phyloP scores from a whole-genome alignment of 331 rosid species.

The Stylosanthes scabra region DNA sequence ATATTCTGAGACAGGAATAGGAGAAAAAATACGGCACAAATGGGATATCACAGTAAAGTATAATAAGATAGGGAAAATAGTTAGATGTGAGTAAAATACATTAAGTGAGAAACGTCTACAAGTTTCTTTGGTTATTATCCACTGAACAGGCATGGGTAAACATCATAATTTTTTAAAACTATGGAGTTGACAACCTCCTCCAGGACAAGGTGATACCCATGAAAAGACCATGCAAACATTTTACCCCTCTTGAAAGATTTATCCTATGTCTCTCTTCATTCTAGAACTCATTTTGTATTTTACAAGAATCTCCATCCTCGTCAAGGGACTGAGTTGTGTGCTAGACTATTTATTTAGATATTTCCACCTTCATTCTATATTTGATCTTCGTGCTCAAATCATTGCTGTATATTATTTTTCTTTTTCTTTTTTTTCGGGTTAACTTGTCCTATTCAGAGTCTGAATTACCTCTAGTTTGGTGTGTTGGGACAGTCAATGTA shows the following conservation, averaged over 20 bases:
- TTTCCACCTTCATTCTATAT: conserved; percentile 12
- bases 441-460: conserved; percentile 21
- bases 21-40: conserved; percentile 1
- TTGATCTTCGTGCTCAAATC: conserved; percentile 7
- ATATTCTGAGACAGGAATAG: conserved; percentile 31
- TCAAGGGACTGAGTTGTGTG: background rate
- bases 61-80: conserved; percentile 10
- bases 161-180: conserved; percentile 1
- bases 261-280: background rate
- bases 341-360: conserved; percentile 1
- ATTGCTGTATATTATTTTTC: conserved; percentile 13
- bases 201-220: background rate
- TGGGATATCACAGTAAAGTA: conserved; percentile 14
- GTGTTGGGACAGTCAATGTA: conserved; percentile 7
- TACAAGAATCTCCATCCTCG: background rate
- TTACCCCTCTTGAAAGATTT: conserved; percentile 2
- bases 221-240: conserved; percentile 1
- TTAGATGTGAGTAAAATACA: background rate
- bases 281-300: background rate
- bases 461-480: conserved; percentile 31
- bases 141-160: conserved; percentile 17
- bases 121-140: conserved; percentile 7
- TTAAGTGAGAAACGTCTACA: background rate
- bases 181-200: background rate
- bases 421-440: background rate